Percentiles rank a stretch among this genome's conserved stretches.
These are phyloP conservation scores for Colletotrichum ledebouriae DNA, from an alignment of 2,329 filamentous ascomycete genomes.

Conservation along the genomic window DNA sequence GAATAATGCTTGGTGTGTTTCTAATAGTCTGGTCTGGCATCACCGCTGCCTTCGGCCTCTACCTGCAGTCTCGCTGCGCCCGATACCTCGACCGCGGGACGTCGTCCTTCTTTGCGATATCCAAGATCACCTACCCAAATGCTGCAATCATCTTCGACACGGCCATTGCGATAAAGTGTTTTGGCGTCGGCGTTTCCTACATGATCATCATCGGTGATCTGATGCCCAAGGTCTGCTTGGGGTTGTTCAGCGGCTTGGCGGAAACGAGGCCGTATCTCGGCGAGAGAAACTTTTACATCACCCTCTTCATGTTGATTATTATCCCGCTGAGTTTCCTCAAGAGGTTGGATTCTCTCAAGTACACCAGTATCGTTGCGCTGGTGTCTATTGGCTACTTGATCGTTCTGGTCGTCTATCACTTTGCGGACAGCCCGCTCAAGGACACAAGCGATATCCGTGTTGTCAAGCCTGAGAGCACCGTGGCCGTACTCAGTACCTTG, in stretches of 20 bases:
- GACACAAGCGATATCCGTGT: conserved; percentile 81
- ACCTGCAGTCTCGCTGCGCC: conserved; percentile 93
- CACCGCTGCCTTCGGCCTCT: conserved; percentile 91
- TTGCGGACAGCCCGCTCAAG: conserved; percentile 81
- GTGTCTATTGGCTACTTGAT: conserved; percentile 96
- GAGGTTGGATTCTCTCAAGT: conserved; percentile 94
- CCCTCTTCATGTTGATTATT: conserved; percentile 95
- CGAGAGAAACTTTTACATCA: conserved; percentile 97
- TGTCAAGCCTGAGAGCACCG: conserved; percentile 82
- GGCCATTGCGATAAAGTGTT: conserved; percentile 97
- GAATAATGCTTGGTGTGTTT: conserved; percentile 84
- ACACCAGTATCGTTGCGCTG: conserved; percentile 92
- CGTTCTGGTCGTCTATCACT: conserved; percentile 93
- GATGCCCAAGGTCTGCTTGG: conserved; percentile 93
- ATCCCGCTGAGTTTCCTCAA: conserved; percentile 95
- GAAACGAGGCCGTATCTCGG: conserved; percentile 78
- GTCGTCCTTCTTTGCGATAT: conserved; percentile 95
- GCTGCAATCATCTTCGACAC: conserved; percentile 95
- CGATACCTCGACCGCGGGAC: conserved; percentile 91
- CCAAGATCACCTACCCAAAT: conserved; percentile 96
- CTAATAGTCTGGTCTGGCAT: conserved; percentile 93
- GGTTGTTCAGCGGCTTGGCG: conserved; percentile 76
- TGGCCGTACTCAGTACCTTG: conserved; percentile 85
- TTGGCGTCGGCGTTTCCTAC: conserved; percentile 96
- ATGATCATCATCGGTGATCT: conserved; percentile 98